Conservation (phyloP, 371 early-diverging fungal species). For the Mucor irregularis region DNA sequence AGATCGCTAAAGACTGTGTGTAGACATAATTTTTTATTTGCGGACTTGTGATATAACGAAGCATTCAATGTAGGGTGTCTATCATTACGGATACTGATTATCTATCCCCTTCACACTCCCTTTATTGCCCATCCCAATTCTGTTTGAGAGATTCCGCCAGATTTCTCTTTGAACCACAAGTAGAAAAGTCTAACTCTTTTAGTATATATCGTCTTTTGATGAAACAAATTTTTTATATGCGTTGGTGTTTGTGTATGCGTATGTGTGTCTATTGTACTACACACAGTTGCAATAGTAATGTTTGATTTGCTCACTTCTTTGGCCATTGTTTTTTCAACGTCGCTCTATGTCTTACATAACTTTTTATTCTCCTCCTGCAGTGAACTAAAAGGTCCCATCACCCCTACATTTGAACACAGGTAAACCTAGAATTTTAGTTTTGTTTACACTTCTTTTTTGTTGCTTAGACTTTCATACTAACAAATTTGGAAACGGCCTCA, state of each 20-base stretch:
- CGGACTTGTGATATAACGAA: too few relatives aligned
- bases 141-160: too few relatives aligned
- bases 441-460: background rate
- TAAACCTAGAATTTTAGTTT: background rate
- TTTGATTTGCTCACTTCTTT: background rate
- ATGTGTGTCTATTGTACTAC: too few relatives aligned
- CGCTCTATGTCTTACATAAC: background rate
- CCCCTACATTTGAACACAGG: background rate
- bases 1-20: background rate
- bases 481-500: too few relatives aligned
- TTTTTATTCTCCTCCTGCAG: background rate
- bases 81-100: too few relatives aligned
- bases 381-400: background rate
- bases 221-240: background rate
- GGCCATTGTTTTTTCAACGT: background rate
- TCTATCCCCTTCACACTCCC: background rate
- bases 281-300: background rate
- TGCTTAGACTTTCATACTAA: too few relatives aligned
- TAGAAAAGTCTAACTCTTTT: background rate
- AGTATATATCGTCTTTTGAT: background rate
- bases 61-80: too few relatives aligned
- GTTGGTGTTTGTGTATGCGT: background rate
- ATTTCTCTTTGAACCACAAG: background rate
- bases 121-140: too few relatives aligned
- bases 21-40: too few relatives aligned